These are phyloP conservation scores for Apostasia shenzhenica DNA, from an alignment of 106 monocot genomes.

Conservation along the genomic window DNA sequence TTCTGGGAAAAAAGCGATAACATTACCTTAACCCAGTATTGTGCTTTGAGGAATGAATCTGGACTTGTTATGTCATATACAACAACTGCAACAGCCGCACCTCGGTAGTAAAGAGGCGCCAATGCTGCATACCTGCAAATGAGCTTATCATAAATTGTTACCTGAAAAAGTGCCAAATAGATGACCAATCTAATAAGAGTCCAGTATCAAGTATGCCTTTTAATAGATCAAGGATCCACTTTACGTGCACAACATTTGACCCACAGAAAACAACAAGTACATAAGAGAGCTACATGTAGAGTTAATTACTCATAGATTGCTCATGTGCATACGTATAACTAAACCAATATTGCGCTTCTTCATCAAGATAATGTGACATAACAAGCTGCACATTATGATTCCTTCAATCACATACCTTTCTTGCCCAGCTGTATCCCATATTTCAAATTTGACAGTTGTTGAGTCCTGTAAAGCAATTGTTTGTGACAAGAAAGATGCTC, in stretches of 20 bases:
- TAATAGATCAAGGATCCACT: neutral
- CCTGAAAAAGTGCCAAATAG: neutral
- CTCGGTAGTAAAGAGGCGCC: slow-evolving; percentile 95
- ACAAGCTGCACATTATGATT: neutral
- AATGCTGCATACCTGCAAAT: slow-evolving; percentile 83
- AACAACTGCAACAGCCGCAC: slow-evolving; percentile 95
- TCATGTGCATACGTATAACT: neutral
- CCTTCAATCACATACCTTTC: slow-evolving; percentile 55
- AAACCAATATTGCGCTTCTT: neutral
- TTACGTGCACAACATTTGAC: neutral
- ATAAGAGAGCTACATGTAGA: too few relatives aligned
- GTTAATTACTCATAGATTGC: neutral
- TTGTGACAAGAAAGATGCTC: slow-evolving; percentile 98
- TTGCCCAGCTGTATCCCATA: slow-evolving; percentile 99
- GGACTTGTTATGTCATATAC: slow-evolving; percentile 98
- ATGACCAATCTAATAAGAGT: too few relatives aligned
- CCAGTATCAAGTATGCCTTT: neutral
- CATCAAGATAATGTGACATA: neutral
- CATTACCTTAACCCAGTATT: slow-evolving; percentile 97
- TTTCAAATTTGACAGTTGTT: slow-evolving; percentile 95
- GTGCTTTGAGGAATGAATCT: slow-evolving; percentile 88
- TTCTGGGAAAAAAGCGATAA: too few relatives aligned
- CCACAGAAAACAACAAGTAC: neutral
- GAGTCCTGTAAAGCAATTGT: slow-evolving; percentile 92
- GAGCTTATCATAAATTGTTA: neutral